These are phyloP conservation scores for Casuarina glauca DNA, from an alignment of 306 rosid genomes.

Conservation along the genomic window DNA sequence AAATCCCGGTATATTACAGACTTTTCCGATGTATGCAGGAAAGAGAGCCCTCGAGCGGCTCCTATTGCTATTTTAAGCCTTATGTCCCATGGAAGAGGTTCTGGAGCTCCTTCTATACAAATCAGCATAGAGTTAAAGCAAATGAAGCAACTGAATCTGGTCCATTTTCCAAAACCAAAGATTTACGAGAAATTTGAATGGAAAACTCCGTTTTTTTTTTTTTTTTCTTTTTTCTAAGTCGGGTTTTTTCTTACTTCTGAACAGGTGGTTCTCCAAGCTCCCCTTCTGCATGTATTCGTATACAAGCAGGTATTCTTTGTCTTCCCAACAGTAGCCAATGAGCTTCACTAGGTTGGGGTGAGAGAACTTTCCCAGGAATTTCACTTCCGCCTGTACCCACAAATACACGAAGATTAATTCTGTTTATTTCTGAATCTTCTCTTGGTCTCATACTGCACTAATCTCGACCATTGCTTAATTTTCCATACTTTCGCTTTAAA, in stretches of 20 bases:
- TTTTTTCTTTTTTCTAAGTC: not conserved
- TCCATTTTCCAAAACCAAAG: not conserved
- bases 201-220: not conserved
- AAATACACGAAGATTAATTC: not conserved
- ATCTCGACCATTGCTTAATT: too few relatives aligned
- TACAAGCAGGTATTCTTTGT: constrained; percentile 56
- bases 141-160: not conserved
- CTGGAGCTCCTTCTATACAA: constrained; percentile 45
- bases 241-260: constrained; percentile 48
- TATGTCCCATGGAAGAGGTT: constrained; percentile 65
- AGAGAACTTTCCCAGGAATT: constrained; percentile 69
- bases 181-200: not conserved
- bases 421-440: too few relatives aligned
- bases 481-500: not conserved
- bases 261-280: constrained; percentile 87
- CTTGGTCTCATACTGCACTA: too few relatives aligned
- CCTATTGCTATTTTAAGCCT: constrained; percentile 79
- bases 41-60: constrained; percentile 73
- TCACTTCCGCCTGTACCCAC: constrained; percentile 69
- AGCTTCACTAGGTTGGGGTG: constrained; percentile 84
- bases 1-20: constrained; percentile 82
- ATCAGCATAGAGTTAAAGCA: not conserved
- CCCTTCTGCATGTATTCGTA: constrained; percentile 81
- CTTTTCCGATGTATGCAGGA: constrained; percentile 62
- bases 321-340: constrained; percentile 79